A percentile compares a stretch with the other conserved stretches of the same genome.
Evolutionary conservation across 164 flowering plant genomes (phyloP).

Genomic region (Umbilicus rupestris): DNA sequence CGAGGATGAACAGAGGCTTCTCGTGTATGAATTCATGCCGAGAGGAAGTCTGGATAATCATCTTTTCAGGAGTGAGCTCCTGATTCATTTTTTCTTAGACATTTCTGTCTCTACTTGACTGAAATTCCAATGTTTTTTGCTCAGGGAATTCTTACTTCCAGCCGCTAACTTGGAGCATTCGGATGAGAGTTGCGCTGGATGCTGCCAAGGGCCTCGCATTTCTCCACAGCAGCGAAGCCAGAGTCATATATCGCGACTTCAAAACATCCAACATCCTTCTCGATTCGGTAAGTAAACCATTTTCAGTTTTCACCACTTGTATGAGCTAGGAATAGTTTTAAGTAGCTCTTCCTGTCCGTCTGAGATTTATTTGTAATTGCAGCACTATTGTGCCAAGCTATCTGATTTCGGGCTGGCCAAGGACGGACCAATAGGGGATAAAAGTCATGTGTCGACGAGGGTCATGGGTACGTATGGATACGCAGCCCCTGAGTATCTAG

Average conservation of each 20-base stretch:
- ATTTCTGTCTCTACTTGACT: not conserved
- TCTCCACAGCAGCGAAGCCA: constrained; percentile 58
- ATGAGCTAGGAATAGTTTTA: not conserved
- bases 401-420: constrained; percentile 90
- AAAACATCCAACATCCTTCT: constrained; percentile 68
- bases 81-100: constrained; percentile 8
- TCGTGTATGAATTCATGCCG: constrained; percentile 79
- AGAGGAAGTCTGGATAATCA: constrained; percentile 83
- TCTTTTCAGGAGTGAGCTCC: constrained; percentile 64
- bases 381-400: constrained; percentile 69
- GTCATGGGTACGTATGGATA: constrained; percentile 89
- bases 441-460: constrained; percentile 78
- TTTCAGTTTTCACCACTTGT: not conserved
- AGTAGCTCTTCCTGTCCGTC: not conserved
- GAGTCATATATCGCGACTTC: constrained; percentile 80
- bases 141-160: constrained; percentile 68
- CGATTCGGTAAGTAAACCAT: constrained; percentile 41
- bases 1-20: constrained; percentile 72
- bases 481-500: constrained; percentile 84
- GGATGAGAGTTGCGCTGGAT: constrained; percentile 70
- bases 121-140: not conserved
- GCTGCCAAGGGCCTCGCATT: constrained; percentile 80
- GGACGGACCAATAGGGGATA: constrained; percentile 73
- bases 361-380: constrained; percentile 10
- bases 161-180: constrained; percentile 70